Base-by-base conservation (phyloP, 495 filamentous ascomycete genomes). In the Penicillium flavigenum region DNA sequence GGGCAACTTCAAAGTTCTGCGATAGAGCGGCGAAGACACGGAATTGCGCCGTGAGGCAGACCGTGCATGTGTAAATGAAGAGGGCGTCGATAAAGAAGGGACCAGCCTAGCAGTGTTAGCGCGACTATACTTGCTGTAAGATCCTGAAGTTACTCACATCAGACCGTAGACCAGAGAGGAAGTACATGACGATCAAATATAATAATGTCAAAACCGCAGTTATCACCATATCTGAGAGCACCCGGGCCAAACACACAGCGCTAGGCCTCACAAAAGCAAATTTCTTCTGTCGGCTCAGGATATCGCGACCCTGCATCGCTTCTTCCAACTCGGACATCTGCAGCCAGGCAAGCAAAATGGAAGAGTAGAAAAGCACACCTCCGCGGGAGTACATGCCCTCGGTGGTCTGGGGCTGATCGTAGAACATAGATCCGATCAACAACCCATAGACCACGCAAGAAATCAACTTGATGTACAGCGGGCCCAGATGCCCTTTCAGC, bases 271-370 rank as follows among this genome's bases (percentile, higher is more conserved):
- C 90, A 69, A 93, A 91, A 1, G 86, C 85, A 66, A 72, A 91
- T 48, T 81, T 83, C 70, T 89, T 88, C 67, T 95, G 90, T 44
- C 91, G 90, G 54, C 85, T 81, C 16, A 93, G 72, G 44, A 93
- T 88, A 16, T 86, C 87, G 26, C 88, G 81, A 2, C 83, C 83
- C 11, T 82, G 76, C 67, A 91, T 91, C 0, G 87, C 84, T 17
- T 85, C 75, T 53, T 85, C 88, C 45, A 91, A 69, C 63, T 93
- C 89, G 0, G 87, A 81, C 46, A 93, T 75, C 32, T 90, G 86
- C n/a, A 92, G 75, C 63, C 91, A 81, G n/a, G 88, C 86, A 56
- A 91, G 88, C 72, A 92, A 86, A 24, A 95, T 77, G 2, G 92
- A 70, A 42, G 84, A 81, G 70, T 92, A 89, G 73, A 92, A 92